Evolutionary conservation across 805 yeast genomes (phyloP).

Genomic region (Nakazawaea holstii): DNA sequence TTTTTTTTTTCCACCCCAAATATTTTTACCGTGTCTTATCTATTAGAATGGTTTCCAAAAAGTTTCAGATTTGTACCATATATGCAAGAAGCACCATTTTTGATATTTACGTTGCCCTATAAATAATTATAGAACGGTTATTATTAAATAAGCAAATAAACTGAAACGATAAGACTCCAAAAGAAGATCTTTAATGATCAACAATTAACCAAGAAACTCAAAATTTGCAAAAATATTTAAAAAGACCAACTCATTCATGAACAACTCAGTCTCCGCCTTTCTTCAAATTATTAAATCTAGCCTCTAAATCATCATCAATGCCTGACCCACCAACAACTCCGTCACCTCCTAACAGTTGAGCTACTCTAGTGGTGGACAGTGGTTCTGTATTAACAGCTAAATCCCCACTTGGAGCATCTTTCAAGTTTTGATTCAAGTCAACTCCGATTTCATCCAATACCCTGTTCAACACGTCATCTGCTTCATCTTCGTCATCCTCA

Average conservation of each 20-base stretch:
- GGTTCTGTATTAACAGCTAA: conserved; percentile 14
- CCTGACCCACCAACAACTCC: conserved; percentile 14
- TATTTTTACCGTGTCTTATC: too few relatives aligned
- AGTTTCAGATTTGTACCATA: too few relatives aligned
- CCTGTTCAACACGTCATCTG: conserved; percentile 84
- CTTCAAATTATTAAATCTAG: conserved; percentile 78
- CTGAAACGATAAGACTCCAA: too few relatives aligned
- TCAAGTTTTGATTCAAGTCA: conserved; percentile 53
- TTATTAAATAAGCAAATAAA: too few relatives aligned
- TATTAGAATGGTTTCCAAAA: too few relatives aligned
- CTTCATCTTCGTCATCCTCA: conserved; percentile 76
- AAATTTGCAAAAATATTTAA: background rate
- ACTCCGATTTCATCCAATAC: conserved; percentile 96
- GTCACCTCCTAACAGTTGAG: conserved; percentile 38
- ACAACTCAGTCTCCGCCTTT: conserved; percentile 25
- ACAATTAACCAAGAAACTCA: background rate
- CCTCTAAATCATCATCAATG: conserved; percentile 74
- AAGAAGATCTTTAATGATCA: too few relatives aligned
- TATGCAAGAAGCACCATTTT: too few relatives aligned
- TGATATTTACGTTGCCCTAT: too few relatives aligned
- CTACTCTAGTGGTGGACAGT: conserved; percentile 15
- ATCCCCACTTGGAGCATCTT: conserved; percentile 36
- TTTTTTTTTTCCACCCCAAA: too few relatives aligned
- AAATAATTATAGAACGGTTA: too few relatives aligned
- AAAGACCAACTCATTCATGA: background rate